Evolutionary conservation across 2,329 filamentous ascomycete species (phyloP).

Genomic region (Colletotrichum sidae): DNA sequence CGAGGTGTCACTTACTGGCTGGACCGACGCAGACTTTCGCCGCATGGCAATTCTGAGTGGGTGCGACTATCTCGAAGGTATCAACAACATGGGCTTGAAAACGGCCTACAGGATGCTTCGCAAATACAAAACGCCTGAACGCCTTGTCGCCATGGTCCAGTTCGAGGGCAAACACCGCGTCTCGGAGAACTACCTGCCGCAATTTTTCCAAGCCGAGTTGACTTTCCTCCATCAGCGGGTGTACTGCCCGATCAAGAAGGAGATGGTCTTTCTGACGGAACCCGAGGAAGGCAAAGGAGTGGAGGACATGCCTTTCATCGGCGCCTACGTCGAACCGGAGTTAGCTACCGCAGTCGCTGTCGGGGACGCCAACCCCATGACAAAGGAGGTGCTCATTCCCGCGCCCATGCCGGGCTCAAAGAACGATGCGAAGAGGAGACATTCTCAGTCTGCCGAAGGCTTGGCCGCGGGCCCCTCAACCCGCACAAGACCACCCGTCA

Average conservation of each 20-base stretch:
- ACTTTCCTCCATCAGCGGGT: conserved; percentile 97
- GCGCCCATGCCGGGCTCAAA: conserved; percentile 55
- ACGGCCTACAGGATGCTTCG: conserved; percentile 91
- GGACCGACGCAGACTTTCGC: conserved; percentile 91
- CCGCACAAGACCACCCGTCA: conserved; percentile 47
- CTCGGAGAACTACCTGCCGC: conserved; percentile 82
- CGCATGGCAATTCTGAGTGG: conserved; percentile 97
- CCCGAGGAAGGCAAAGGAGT: conserved; percentile 72
- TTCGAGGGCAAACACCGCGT: conserved; percentile 90
- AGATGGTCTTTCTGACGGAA: conserved; percentile 80
- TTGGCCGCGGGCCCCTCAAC: conserved; percentile 39
- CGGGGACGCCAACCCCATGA: conserved; percentile 90
- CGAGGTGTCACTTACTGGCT: conserved; percentile 89
- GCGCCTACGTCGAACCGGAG: conserved; percentile 74
- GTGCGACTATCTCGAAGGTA: conserved; percentile 92
- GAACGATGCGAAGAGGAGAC: conserved; percentile 55
- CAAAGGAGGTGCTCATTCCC: conserved; percentile 74
- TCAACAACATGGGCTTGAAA: conserved; percentile 89
- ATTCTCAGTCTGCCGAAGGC: conserved; percentile 47
- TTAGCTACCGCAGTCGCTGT: conserved; percentile 79
- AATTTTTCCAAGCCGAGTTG: conserved; percentile 87
- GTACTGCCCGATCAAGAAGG: conserved; percentile 80
- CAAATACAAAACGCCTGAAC: conserved; percentile 89
- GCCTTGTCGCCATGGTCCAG: conserved; percentile 82
- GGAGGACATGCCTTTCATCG: conserved; percentile 84